Evolutionary conservation across 768 basidiomycete genomes (phyloP), one percentile per base, ranked within the genome.

Genomic region (Lactarius sanguifluus): DNA sequence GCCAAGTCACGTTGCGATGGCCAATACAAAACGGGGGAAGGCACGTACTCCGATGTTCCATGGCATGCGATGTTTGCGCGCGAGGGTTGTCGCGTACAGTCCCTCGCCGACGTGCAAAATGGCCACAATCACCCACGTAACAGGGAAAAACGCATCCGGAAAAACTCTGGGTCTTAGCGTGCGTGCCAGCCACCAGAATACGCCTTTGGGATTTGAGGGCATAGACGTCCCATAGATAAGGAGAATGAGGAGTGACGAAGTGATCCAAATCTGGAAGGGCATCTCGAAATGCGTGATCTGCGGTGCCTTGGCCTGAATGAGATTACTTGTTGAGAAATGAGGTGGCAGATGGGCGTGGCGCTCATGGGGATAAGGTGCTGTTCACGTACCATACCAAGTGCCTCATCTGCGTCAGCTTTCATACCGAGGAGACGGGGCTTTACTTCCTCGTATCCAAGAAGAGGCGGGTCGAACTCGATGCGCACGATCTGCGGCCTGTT

Each of bases 401-500:
- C 82, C 73, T 90, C 90, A 72, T 93, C 89, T 0, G 92, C 89
- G 30, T 90, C 80, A 0, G 86, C 86, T 72, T 91, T 92, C 92
- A 93, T 94, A 63, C 85, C 80, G 25, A 93, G 76, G 28, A 94
- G 74, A 10, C 92, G 85, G 3, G 90, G 90, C 72, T 92, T 92
- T 30, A 94, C 91, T 41, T 92, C 91, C 1, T 91, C 88, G 72
- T 93, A 93, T 0, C 88, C 86, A 4, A 78, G 71, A 36, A 94
- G 78, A 2, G 88, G 90, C 0, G 92, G 92, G 25, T 90, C 84
- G 57, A 94, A 86, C 5, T 78, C 75, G 23, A 94, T 81, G 3
- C 72, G 75, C 0, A 88, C 83, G 10, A 79, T 79, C 38, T 73
- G 71, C 69, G 83, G 82, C 68, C 77, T 80, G 10, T 76, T 72